A percentile compares a stretch with the other conserved stretches of the same genome.
phyloP scores from a whole-genome alignment of 495 filamentous ascomycete genomes.

The Staphylotrichum tortipilum region DNA sequence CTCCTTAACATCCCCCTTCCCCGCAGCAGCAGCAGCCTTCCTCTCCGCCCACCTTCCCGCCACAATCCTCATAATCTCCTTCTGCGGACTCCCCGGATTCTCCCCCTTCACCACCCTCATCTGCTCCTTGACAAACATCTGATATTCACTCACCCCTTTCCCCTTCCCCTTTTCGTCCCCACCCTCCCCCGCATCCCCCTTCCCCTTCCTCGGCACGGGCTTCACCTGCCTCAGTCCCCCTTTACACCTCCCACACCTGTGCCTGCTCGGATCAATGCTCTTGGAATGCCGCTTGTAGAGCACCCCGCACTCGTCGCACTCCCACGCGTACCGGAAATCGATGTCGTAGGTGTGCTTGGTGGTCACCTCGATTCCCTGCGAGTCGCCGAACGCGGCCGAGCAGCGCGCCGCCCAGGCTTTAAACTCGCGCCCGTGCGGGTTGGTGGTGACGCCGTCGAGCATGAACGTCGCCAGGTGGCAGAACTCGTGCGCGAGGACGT shows the following conservation, averaged over 20 bases:
- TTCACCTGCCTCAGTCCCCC: slow-evolving; percentile 64
- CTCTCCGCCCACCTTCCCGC: slow-evolving; percentile 38
- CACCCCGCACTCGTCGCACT: slow-evolving; percentile 56
- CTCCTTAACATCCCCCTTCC: slow-evolving; percentile 5
- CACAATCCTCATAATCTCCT: slow-evolving; percentile 56
- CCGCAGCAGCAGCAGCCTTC: slow-evolving; percentile 8
- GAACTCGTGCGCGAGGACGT: slow-evolving; percentile 88
- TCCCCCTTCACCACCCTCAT: slow-evolving; percentile 47
- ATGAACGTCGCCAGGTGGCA: slow-evolving; percentile 90
- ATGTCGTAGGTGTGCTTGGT: slow-evolving; percentile 85
- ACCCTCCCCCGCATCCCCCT: background rate
- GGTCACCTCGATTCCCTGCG: slow-evolving; percentile 58
- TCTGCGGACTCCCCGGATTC: slow-evolving; percentile 46
- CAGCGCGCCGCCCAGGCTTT: slow-evolving; percentile 54
- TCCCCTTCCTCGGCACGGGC: slow-evolving; percentile 54
- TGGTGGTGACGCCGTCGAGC: slow-evolving; percentile 54
- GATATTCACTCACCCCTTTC: slow-evolving; percentile 43
- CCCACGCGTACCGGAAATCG: slow-evolving; percentile 83
- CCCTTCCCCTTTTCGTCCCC: background rate
- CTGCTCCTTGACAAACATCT: slow-evolving; percentile 58
- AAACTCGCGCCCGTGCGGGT: slow-evolving; percentile 78
- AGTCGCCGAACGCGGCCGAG: slow-evolving; percentile 25
- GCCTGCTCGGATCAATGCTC: slow-evolving; percentile 58
- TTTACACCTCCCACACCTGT: slow-evolving; percentile 64
- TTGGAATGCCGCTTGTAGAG: slow-evolving; percentile 74